phyloP scores from a whole-genome alignment of 768 basidiomycete genomes.

The Amanita thiersii region DNA sequence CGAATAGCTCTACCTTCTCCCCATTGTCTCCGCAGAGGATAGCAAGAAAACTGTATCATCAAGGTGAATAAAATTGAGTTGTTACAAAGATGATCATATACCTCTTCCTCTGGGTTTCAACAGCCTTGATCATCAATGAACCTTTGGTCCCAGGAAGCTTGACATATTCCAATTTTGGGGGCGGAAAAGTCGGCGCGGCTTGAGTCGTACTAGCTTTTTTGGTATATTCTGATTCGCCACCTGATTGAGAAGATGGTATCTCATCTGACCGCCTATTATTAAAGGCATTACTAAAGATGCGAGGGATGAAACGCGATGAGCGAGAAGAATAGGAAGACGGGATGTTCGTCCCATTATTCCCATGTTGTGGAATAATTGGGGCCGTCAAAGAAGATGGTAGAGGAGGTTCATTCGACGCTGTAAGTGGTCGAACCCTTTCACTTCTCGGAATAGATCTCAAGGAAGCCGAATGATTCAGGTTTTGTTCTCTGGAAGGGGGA shows the following conservation, averaged over 20 bases:
- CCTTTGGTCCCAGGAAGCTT: conserved; percentile 90
- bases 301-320: conserved; percentile 61
- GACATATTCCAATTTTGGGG: conserved; percentile 85
- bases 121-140: conserved; percentile 74
- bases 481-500: conserved; percentile 17
- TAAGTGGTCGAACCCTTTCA: conserved; percentile 19
- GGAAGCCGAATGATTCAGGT: conserved; percentile 30
- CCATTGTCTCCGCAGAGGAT: conserved; percentile 90
- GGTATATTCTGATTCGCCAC: conserved; percentile 33
- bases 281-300: conserved; percentile 62
- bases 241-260: conserved; percentile 28
- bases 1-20: conserved; percentile 90
- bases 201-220: conserved; percentile 24
- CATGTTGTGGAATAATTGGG: conserved; percentile 10
- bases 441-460: conserved; percentile 28
- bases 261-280: conserved; percentile 53
- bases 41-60: conserved; percentile 70
- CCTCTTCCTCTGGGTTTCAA: conserved; percentile 89
- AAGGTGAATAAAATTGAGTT: conserved; percentile 4
- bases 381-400: conserved; percentile 16
- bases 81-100: conserved; percentile 18
- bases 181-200: conserved; percentile 44
- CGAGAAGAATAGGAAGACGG: conserved; percentile 29
- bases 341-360: conserved; percentile 13
- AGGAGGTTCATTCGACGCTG: conserved; percentile 17